phyloP scores from a whole-genome alignment of 1,284 basidiomycete genomes.

The Bondarzewia mesenterica region DNA sequence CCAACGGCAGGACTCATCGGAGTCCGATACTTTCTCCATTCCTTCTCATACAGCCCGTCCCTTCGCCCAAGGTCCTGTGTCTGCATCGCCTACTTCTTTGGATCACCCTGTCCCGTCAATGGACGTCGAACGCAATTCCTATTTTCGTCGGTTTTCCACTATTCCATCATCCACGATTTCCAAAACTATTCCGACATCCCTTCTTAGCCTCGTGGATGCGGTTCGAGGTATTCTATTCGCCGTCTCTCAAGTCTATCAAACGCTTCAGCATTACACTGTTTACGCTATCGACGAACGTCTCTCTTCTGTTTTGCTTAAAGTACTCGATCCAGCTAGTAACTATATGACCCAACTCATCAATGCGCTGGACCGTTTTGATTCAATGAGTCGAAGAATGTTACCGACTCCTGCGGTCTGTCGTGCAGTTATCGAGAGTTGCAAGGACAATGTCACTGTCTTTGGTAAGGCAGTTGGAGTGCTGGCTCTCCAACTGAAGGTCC shows the following conservation, averaged over 20 bases:
- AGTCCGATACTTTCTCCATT: conserved; percentile 26
- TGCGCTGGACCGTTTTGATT: conserved; percentile 89
- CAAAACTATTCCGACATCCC: conserved; percentile 64
- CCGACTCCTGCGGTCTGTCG: conserved; percentile 74
- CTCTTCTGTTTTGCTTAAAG: conserved; percentile 72
- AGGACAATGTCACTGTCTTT: conserved; percentile 82
- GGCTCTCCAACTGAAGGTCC: conserved; percentile 71
- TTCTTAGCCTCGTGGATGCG: conserved; percentile 78
- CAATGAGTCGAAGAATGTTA: conserved; percentile 60
- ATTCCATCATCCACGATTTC: conserved; percentile 63
- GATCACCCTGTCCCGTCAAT: conserved; percentile 45
- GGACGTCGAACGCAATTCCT: conserved; percentile 82
- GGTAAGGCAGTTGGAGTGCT: conserved; percentile 83
- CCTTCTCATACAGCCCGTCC: conserved; percentile 20
- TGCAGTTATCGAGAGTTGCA: conserved; percentile 75
- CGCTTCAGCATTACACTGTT: conserved; percentile 83
- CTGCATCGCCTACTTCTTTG: conserved; percentile 31
- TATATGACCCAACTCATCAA: conserved; percentile 84
- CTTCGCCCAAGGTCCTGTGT: conserved; percentile 27
- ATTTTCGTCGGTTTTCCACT: conserved; percentile 84
- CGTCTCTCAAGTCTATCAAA: conserved; percentile 86
- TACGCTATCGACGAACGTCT: conserved; percentile 86
- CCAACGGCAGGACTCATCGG: conserved; percentile 34
- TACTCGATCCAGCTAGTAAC: conserved; percentile 77
- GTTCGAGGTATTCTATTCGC: conserved; percentile 91